phyloP scores from a whole-genome alignment of 352 stramenopile species.

The Discostella stelligera region DNA sequence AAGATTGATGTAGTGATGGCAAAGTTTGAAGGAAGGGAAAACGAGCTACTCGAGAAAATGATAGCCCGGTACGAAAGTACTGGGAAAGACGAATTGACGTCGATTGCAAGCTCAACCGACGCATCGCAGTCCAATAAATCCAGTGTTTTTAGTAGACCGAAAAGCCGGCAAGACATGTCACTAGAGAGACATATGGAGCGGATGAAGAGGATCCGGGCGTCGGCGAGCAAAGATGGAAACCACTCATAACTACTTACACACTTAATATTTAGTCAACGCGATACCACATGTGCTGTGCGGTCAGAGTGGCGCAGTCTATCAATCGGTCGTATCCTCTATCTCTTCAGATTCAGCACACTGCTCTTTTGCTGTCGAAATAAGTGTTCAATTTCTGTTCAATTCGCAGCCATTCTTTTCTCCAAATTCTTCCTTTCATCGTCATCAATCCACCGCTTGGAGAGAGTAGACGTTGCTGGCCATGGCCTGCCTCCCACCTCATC shows the following conservation, averaged over 20 bases:
- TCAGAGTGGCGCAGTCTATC: not conserved
- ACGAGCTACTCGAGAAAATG: slow-evolving; percentile 80
- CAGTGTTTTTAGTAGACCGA: slow-evolving; percentile 29
- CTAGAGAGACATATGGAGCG: slow-evolving; percentile 71
- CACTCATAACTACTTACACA: not conserved
- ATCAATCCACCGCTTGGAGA: slow-evolving; percentile 72
- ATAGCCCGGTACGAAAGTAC: slow-evolving; percentile 68
- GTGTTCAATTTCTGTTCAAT: not conserved
- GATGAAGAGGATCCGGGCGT: slow-evolving; percentile 62
- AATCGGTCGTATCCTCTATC: not conserved
- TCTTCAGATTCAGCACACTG: too few relatives aligned
- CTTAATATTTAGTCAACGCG: not conserved
- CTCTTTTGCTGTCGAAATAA: too few relatives aligned
- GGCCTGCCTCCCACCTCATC: slow-evolving; percentile 62
- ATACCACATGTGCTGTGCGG: too few relatives aligned
- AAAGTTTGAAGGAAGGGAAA: slow-evolving; percentile 81
- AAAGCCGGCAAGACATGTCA: slow-evolving; percentile 63
- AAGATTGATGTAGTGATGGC: slow-evolving; percentile 82
- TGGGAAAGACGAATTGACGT: slow-evolving; percentile 30
- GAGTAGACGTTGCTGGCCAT: slow-evolving; percentile 74
- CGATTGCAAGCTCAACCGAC: slow-evolving; percentile 30
- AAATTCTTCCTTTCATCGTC: slow-evolving; percentile 63
- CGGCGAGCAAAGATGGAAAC: slow-evolving; percentile 16
- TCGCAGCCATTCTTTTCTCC: slow-evolving; percentile 34
- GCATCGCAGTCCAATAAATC: slow-evolving; percentile 6